phyloP scores from a whole-genome alignment of 768 basidiomycete species.

The Tubosaeta sp. region DNA sequence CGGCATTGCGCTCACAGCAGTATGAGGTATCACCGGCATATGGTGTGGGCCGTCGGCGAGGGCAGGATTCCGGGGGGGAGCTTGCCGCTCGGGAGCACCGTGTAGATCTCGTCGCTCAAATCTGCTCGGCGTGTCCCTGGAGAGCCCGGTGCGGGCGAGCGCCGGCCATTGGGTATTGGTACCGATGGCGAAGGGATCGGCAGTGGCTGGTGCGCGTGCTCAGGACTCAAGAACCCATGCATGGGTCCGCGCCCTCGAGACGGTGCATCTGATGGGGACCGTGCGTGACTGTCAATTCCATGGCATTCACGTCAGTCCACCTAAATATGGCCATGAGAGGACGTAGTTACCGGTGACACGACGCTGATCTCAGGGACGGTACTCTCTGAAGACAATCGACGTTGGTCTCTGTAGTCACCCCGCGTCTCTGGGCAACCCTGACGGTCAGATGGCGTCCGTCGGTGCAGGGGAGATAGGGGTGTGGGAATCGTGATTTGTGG shows the following conservation, averaged over 20 bases:
- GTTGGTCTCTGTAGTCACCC: conserved; percentile 17
- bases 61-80: conserved; percentile 10
- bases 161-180: conserved; percentile 7
- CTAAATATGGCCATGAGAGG: conserved; percentile 4
- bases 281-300: conserved; percentile 24
- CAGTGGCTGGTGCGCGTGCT: conserved; percentile 27
- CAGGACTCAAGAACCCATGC: conserved; percentile 27
- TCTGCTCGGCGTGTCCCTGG: conserved; percentile 4
- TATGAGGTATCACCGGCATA: conserved; percentile 22
- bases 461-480: conserved; percentile 27
- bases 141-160: conserved; percentile 13
- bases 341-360: conserved; percentile 27
- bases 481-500: conserved; percentile 20
- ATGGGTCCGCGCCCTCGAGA: conserved; percentile 20
- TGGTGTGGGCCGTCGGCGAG: conserved; percentile 4
- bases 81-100: conserved; percentile 7
- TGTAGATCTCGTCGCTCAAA: conserved; percentile 16
- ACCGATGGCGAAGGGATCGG: conserved; percentile 18
- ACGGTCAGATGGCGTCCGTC: conserved; percentile 21
- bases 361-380: conserved; percentile 32
- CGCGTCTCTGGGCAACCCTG: conserved; percentile 21
- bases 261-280: conserved; percentile 31
- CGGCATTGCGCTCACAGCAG: conserved; percentile 5
- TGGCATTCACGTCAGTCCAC: conserved; percentile 10
- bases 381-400: conserved; percentile 30